Conservation (phyloP, 441 rosid species). For the Euphorbia schlechtendalii region DNA sequence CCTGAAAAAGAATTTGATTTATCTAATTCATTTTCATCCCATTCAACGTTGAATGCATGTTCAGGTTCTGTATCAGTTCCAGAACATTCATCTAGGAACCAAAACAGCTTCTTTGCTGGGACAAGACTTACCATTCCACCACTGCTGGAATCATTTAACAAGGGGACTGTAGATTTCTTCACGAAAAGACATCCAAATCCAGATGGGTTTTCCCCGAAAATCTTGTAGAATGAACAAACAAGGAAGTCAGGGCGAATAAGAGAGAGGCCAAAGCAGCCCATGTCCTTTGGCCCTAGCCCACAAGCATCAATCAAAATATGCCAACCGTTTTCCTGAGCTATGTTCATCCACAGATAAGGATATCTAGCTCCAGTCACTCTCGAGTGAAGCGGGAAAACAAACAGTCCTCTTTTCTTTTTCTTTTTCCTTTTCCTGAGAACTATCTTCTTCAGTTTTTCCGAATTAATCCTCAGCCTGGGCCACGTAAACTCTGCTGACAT, state of each 20-base stretch:
- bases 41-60: conserved; percentile 8
- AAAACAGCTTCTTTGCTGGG: conserved; percentile 36
- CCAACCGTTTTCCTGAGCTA: conserved; percentile 89
- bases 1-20: conserved; percentile 39
- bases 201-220: conserved; percentile 85
- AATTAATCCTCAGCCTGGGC: conserved; percentile 71
- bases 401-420: conserved; percentile 59
- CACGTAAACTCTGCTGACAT: conserved; percentile 82
- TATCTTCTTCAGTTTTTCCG: conserved; percentile 57
- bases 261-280: conserved; percentile 84
- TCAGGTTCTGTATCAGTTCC: conserved; percentile 31
- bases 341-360: conserved; percentile 83
- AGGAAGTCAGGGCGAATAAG: conserved; percentile 78
- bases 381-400: conserved; percentile 87
- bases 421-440: conserved; percentile 41
- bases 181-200: conserved; percentile 92
- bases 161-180: conserved; percentile 55
- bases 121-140: conserved; percentile 71
- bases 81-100: conserved; percentile 31
- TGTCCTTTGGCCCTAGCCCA: conserved; percentile 85
- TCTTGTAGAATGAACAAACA: conserved; percentile 78
- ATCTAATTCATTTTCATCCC: conserved; percentile 24
- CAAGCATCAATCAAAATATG: conserved; percentile 85
- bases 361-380: conserved; percentile 76
- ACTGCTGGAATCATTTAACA: conserved; percentile 44